A percentile compares a stretch with the other conserved stretches of the same genome.
These are phyloP conservation scores for Batkoa obscura DNA, from an alignment of 371 early-diverging fungal genomes.

Conservation along the genomic window DNA sequence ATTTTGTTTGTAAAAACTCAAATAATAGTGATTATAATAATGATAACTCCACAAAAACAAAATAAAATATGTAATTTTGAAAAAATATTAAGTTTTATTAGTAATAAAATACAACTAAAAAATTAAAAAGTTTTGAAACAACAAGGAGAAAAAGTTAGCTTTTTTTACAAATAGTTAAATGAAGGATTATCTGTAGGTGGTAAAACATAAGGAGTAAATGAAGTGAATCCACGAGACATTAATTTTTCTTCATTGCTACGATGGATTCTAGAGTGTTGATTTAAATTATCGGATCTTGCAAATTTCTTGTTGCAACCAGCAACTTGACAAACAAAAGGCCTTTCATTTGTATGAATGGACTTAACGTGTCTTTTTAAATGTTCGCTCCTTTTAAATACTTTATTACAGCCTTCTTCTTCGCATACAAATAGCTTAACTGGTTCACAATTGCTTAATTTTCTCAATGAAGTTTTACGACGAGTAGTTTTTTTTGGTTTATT, in stretches of 20 bases:
- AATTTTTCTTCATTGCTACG: neutral
- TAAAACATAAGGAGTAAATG: neutral
- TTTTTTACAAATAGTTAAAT: too few relatives aligned
- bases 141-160: too few relatives aligned
- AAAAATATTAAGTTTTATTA: too few relatives aligned
- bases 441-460: neutral
- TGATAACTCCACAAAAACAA: too few relatives aligned
- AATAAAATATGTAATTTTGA: too few relatives aligned
- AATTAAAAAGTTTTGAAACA: too few relatives aligned
- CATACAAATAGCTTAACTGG: neutral
- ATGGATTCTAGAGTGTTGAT: constrained; percentile 24
- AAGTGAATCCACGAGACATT: neutral
- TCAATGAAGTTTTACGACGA: neutral
- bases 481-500: neutral
- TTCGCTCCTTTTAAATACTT: constrained; percentile 64
- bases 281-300: constrained; percentile 64
- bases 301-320: constrained; percentile 62
- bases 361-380: constrained; percentile 62
- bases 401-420: constrained; percentile 28
- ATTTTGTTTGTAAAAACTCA: too few relatives aligned
- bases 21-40: too few relatives aligned
- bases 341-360: constrained; percentile 32
- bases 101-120: too few relatives aligned
- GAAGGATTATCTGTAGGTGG: neutral
- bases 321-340: constrained; percentile 38